Evolutionary conservation across 163 green algal species (phyloP), one percentile per base, ranked within the genome.

Genomic region (Scenedesmus sp.): DNA sequence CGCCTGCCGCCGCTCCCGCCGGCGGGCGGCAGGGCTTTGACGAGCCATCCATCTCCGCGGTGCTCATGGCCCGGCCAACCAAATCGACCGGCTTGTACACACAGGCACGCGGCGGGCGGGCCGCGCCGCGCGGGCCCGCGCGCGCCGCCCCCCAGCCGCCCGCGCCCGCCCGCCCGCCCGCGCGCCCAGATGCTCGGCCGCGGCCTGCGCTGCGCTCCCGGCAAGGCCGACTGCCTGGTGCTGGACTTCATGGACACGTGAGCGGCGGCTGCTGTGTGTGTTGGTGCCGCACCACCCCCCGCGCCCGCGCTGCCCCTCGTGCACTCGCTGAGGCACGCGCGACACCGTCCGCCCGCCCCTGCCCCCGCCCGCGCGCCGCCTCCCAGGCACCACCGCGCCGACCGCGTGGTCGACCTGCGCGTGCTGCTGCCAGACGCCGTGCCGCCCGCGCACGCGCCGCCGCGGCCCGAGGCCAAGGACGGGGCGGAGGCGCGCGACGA

Each of bases 161-260:
- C n/a, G n/a, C n/a, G n/a, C n/a, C n/a, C n/a, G n/a, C n/a, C n/a
- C n/a, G n/a, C n/a, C n/a, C n/a, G n/a, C n/a, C n/a, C n/a, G n/a
- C n/a, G n/a, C n/a, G n/a, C n/a, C 60, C 70, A 85, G 78, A 82
- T 78, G 62, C 33, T 85, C 18, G 78, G 78, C 22, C 70, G 78
- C 13, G 78, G 78, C 9, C 54, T 85, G 63, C 71, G 78, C 15
- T 44, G 33, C 4, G n/a, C 34, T 2, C 51, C 36, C 1, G 63
- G 54, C 45, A 85, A 85, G 63, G 10, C 60, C 11, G 62, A 74
- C 44, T 81, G 70, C 34, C n/a, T 85, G 11, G 70, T 85, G 31
- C 26, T 85, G 0, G 78, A 85, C 56, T 63, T 85, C 29, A 81
- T 71, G 2, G 78, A 85, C 78, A 66, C n/a, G n/a, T n/a, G n/a